Percentiles rank a stretch among this genome's conserved stretches.
These are phyloP conservation scores for Globisporangium cystogenes DNA, from an alignment of 352 stramenopile species.

Conservation along the genomic window DNA sequence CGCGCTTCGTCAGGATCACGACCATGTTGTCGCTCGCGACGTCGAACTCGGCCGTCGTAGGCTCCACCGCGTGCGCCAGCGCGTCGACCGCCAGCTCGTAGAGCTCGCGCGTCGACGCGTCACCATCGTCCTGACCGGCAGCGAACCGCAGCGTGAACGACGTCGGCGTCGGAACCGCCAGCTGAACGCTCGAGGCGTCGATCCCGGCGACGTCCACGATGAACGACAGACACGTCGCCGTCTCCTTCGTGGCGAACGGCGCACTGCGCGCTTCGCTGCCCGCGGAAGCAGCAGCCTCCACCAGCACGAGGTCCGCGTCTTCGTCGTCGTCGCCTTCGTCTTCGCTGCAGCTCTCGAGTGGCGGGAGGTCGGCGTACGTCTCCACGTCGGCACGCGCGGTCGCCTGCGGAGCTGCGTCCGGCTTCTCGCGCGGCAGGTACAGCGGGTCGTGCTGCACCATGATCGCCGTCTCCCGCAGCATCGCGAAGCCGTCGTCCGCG, in stretches of 20 bases:
- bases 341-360: slow-evolving; percentile 51
- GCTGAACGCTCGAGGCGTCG: slow-evolving; percentile 27
- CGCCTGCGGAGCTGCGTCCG: neutral
- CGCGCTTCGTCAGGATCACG: slow-evolving; percentile 48
- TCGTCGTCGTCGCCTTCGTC: slow-evolving; percentile 29
- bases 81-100: slow-evolving; percentile 33
- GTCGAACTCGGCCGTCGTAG: slow-evolving; percentile 27
- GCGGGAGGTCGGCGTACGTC: slow-evolving; percentile 39
- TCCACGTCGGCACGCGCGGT: neutral
- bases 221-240: slow-evolving; percentile 38
- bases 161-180: slow-evolving; percentile 26
- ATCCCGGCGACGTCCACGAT: slow-evolving; percentile 37
- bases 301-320: slow-evolving; percentile 6
- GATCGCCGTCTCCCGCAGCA: slow-evolving; percentile 53
- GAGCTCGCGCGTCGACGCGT: neutral
- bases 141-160: slow-evolving; percentile 33
- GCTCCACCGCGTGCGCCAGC: slow-evolving; percentile 24
- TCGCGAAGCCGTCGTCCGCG: slow-evolving; percentile 42
- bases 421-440: slow-evolving; percentile 17
- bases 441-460: slow-evolving; percentile 66
- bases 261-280: no score
- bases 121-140: neutral
- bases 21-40: slow-evolving; percentile 71
- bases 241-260: slow-evolving; percentile 38
- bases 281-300: neutral